A percentile compares a stretch with the other conserved stretches of the same genome.
Evolutionary conservation across 129 eudicot genomes (phyloP).

Genomic region (Glebionis coronaria): DNA sequence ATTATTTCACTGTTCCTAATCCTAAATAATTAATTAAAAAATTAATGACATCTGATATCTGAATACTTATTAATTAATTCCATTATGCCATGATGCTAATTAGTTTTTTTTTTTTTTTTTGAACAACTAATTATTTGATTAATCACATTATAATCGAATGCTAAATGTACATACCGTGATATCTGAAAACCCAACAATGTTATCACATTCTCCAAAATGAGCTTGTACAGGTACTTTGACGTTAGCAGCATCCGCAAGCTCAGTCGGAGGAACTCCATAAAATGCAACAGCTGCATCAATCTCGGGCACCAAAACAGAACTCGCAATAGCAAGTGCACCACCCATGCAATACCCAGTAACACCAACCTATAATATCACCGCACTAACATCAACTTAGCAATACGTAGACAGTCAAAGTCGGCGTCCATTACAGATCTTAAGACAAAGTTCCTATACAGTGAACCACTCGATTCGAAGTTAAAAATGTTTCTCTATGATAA

Average conservation of each 20-base stretch:
- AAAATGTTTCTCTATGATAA: neutral
- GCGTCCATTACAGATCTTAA: neutral
- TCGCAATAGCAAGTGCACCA: conserved; percentile 95
- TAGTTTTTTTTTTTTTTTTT: no score
- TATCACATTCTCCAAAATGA: conserved; percentile 88
- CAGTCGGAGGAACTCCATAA: conserved; percentile 87
- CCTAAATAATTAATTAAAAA: neutral
- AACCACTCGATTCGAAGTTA: neutral
- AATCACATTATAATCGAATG: neutral
- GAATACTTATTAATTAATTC: no score
- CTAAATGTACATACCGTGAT: conserved; percentile 45
- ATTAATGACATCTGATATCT: neutral
- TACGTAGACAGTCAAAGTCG: neutral
- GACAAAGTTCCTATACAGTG: neutral
- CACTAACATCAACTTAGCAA: conserved; percentile 2
- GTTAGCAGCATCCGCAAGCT: conserved; percentile 79
- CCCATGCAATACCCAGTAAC: conserved; percentile 99
- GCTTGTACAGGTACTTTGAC: conserved; percentile 88
- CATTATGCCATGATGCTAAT: no score
- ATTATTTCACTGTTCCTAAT: neutral
- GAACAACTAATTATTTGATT: no score
- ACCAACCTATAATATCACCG: conserved; percentile 54
- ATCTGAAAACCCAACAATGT: conserved; percentile 77
- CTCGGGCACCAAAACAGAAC: conserved; percentile 71
- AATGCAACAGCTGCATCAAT: conserved; percentile 89